These are phyloP conservation scores for Coemansia pectinata DNA, from an alignment of 192 early-diverging fungal species.

Conservation along the genomic window DNA sequence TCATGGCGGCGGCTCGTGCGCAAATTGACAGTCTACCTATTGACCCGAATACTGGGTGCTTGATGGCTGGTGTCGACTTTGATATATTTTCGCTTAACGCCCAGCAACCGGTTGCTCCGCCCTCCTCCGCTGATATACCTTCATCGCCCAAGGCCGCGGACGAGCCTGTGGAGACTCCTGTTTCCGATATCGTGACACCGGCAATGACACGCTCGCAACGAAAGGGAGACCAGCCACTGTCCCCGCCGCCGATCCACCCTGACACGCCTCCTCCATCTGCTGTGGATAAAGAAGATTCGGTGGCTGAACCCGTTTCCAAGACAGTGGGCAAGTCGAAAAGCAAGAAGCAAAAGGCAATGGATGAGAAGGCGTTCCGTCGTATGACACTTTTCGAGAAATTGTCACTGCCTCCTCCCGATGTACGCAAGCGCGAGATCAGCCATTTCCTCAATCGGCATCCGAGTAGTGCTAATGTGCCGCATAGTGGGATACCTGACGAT, in stretches of 20 bases:
- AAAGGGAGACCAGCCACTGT: not conserved
- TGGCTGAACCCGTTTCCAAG: not conserved
- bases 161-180: not conserved
- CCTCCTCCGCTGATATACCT: not conserved
- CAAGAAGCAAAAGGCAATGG: not conserved
- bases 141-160: not conserved
- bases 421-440: slow-evolving; percentile 15
- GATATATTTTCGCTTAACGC: slow-evolving; percentile 30
- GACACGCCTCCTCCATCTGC: too few species aligned
- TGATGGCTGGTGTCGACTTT: slow-evolving; percentile 24
- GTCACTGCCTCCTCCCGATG: slow-evolving; percentile 44
- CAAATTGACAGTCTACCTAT: slow-evolving; percentile 21
- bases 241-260: too few species aligned
- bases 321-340: not conserved
- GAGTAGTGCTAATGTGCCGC: not conserved
- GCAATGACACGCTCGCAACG: not conserved
- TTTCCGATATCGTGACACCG: not conserved
- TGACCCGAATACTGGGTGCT: slow-evolving; percentile 31
- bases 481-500: slow-evolving; percentile 27
- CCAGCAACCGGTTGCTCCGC: slow-evolving; percentile 8
- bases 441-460: not conserved
- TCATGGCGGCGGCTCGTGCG: slow-evolving; percentile 18
- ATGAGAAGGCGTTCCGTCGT: slow-evolving; percentile 7
- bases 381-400: slow-evolving; percentile 47
- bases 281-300: not conserved